Evolutionary conservation across 2,329 filamentous ascomycete species (phyloP).

Genomic region (Didymella pomorum): DNA sequence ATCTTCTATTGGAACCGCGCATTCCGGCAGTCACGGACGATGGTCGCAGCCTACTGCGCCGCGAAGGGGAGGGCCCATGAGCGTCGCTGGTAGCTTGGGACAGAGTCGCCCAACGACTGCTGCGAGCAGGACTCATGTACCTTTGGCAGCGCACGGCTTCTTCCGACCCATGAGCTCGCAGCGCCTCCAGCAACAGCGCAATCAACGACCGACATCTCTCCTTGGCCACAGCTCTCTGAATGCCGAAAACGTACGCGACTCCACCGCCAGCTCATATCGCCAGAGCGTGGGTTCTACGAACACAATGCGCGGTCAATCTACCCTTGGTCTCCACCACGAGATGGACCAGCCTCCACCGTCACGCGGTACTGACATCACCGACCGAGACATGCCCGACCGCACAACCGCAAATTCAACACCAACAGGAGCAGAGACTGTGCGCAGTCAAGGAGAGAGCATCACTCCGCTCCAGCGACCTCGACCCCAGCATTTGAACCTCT

Average conservation of each 20-base stretch:
- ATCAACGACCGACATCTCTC: constrained; percentile 60
- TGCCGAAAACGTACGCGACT: constrained; percentile 41
- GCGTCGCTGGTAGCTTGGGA: constrained; percentile 55
- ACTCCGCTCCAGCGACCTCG: constrained; percentile 72
- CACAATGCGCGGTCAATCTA: constrained; percentile 39
- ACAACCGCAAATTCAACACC: constrained; percentile 78
- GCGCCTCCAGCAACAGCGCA: constrained; percentile 87
- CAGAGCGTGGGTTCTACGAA: constrained; percentile 50
- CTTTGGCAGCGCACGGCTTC: constrained; percentile 88
- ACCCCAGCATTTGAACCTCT: constrained; percentile 66
- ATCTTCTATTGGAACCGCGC: constrained; percentile 51
- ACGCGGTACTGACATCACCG: constrained; percentile 81
- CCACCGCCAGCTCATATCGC: constrained; percentile 46
- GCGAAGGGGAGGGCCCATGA: constrained; percentile 56
- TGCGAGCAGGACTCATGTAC: constrained; percentile 84
- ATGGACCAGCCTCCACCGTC: constrained; percentile 65
- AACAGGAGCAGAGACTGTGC: constrained; percentile 64
- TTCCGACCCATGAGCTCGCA: constrained; percentile 97
- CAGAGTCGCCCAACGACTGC: constrained; percentile 66
- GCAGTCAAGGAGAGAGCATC: constrained; percentile 78
- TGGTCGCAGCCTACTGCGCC: constrained; percentile 66
- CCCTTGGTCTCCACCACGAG: constrained; percentile 48
- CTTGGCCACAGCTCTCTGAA: constrained; percentile 47
- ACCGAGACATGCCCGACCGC: constrained; percentile 74
- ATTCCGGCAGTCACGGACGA: constrained; percentile 53